Evolutionary conservation across 495 filamentous ascomycete genomes (phyloP), one percentile per base, ranked within the genome.

Genomic region (Penicillium verhagenii): DNA sequence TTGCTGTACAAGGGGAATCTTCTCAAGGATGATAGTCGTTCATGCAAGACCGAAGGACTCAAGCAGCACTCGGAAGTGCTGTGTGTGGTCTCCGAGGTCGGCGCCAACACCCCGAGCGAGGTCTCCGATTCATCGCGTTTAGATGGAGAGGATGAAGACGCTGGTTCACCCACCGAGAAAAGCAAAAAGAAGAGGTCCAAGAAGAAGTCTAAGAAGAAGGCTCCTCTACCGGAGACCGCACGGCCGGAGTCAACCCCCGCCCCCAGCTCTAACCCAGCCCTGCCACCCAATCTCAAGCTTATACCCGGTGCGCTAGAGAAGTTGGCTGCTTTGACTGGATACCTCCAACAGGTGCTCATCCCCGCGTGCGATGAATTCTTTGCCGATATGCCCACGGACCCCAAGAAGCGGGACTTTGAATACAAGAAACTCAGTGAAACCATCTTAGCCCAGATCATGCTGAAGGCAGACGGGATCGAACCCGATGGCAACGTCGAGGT

Each of bases 391-490:
- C 94, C 94, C 0, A 61, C 60, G 3, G 91, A 97, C 21, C 59
- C 68, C 18, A 87, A 88, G 69, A 86, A 86, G 72, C 77, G 84
- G 37, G 83, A 84, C 18, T 87, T 89, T 37, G 88, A 93, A 58
- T 86, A 97, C 56, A 86, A 87, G 69, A 88, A 83, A 66, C 64
- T 97, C 29, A 86, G 81, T 24, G 94, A 97, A 76, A 90, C 84
- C 4, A 87, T 96, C 50, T 73, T 97, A 77, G 79, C 83, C 47
- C 89, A 96, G 66, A 80, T 93, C 6, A 57, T 96, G 53, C 60
- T 98, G 60, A 96, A 95, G 72, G 77, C 93, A 23, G 92, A 97
- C 74, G 86, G 79, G 13, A 86, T 96, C 23, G 90, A 93, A 51
- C 86, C 84, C 3, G 82, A 86, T 18, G 84, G 82, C 6, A 80